Conservation (phyloP, 352 stramenopile genomes). For the Pythium volutum region DNA sequence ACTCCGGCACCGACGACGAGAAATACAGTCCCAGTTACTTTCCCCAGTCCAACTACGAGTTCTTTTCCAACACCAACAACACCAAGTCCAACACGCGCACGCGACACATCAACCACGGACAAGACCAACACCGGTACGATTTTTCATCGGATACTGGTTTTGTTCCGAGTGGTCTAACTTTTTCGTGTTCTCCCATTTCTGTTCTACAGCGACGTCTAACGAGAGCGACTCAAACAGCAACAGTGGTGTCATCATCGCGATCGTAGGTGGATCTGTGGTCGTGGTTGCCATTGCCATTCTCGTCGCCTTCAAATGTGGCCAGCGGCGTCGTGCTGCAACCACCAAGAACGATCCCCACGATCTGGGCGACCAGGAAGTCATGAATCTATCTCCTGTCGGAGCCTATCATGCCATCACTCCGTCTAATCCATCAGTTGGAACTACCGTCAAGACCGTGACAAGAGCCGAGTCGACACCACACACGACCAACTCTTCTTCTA, state of each 20-base stretch:
- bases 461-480: background rate
- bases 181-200: background rate
- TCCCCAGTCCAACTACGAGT: too few relatives aligned
- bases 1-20: too few relatives aligned
- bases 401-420: background rate
- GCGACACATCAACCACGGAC: too few relatives aligned
- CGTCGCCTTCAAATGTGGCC: background rate
- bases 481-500: background rate
- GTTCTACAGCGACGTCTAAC: background rate
- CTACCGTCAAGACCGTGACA: background rate
- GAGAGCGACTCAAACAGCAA: constrained; percentile 1
- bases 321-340: background rate
- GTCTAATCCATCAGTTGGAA: background rate
- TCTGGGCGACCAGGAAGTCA: background rate
- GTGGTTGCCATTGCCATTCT: background rate
- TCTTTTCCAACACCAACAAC: background rate
- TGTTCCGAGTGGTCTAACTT: background rate
- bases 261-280: background rate
- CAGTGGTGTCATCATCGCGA: constrained; percentile 6
- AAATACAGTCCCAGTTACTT: too few relatives aligned
- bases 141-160: background rate
- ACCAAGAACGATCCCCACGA: background rate
- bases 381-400: constrained; percentile 2
- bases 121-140: background rate
- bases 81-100: too few relatives aligned